phyloP scores from a whole-genome alignment of 2,329 filamentous ascomycete genomes.

The Trichophyton equinum region DNA sequence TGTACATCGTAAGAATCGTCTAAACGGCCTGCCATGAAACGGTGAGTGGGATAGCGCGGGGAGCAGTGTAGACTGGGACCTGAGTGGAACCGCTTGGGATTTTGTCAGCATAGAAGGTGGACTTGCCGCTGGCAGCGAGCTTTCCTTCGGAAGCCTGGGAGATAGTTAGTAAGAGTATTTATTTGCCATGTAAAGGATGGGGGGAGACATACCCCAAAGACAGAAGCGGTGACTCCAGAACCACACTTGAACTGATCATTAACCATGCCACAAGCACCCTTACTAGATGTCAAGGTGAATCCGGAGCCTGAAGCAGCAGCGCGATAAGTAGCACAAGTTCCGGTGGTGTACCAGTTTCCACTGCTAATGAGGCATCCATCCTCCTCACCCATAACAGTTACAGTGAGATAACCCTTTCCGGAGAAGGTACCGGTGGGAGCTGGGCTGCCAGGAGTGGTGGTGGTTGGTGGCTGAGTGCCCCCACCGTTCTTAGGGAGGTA shows the following conservation, averaged over 20 bases:
- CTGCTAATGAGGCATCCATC: conserved; percentile 50
- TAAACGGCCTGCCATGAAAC: conserved; percentile 19
- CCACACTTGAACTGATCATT: conserved; percentile 41
- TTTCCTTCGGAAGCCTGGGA: conserved; percentile 7
- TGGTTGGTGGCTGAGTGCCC: conserved; percentile 8
- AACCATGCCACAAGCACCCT: conserved; percentile 43
- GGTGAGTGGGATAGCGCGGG: conserved; percentile 18
- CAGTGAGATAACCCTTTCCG: conserved; percentile 46
- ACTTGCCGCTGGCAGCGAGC: conserved; percentile 13
- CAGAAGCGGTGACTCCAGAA: conserved; percentile 17
- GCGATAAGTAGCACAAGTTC: conserved; percentile 52
- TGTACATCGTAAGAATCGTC: not conserved
- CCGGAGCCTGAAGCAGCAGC: conserved; percentile 34
- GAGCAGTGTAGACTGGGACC: conserved; percentile 19
- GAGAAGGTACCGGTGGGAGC: conserved; percentile 29
- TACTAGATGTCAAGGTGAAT: conserved; percentile 43
- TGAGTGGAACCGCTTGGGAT: conserved; percentile 23
- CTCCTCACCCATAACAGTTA: conserved; percentile 30
- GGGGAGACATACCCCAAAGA: conserved; percentile 21
- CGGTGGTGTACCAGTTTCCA: conserved; percentile 51
- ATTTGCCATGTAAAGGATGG: conserved; percentile 5
- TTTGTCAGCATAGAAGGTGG: conserved; percentile 23
- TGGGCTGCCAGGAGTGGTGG: conserved; percentile 1
- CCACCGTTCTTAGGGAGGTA: conserved; percentile 47
- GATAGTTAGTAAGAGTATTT: not conserved